Conservation (phyloP, 2,329 filamentous ascomycete genomes). For the Sporothrix curviconia region DNA sequence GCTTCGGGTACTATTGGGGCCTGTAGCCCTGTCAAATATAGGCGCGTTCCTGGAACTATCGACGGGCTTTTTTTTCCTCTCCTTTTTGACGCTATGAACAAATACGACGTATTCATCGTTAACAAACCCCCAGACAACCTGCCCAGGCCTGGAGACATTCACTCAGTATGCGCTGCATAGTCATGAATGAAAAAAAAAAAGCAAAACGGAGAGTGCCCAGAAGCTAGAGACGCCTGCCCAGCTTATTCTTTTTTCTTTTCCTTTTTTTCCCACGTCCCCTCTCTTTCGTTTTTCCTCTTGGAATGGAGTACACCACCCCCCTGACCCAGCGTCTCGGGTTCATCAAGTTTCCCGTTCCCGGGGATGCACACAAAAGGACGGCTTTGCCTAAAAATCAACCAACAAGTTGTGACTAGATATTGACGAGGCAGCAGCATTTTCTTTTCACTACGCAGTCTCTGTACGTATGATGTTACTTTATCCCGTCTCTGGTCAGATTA, state of each 20-base stretch:
- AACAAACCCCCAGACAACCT: not conserved
- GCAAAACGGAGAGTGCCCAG: not conserved
- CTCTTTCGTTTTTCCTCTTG: not conserved
- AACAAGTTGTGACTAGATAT: too few species aligned
- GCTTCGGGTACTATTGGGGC: too few species aligned
- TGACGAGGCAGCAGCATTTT: too few species aligned
- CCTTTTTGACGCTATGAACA: not conserved
- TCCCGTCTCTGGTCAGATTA: too few species aligned
- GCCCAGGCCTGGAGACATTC: not conserved
- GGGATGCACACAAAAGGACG: too few species aligned
- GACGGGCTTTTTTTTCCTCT: not conserved
- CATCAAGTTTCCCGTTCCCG: slow-evolving; percentile 9
- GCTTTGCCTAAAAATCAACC: too few species aligned
- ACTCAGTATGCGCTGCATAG: not conserved
- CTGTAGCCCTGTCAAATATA: too few species aligned
- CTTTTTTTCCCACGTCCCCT: not conserved
- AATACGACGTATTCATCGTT: too few species aligned
- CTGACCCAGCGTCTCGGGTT: slow-evolving; percentile 13
- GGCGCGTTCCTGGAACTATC: too few species aligned
- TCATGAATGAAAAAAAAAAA: not conserved
- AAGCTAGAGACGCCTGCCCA: not conserved
- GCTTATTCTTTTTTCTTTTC: not conserved
- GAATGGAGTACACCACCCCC: not conserved
- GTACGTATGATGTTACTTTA: too few species aligned
- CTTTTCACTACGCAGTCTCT: too few species aligned